Evolutionary conservation across 2,329 filamentous ascomycete genomes (phyloP).

Genomic region (Cercospora sp.): DNA sequence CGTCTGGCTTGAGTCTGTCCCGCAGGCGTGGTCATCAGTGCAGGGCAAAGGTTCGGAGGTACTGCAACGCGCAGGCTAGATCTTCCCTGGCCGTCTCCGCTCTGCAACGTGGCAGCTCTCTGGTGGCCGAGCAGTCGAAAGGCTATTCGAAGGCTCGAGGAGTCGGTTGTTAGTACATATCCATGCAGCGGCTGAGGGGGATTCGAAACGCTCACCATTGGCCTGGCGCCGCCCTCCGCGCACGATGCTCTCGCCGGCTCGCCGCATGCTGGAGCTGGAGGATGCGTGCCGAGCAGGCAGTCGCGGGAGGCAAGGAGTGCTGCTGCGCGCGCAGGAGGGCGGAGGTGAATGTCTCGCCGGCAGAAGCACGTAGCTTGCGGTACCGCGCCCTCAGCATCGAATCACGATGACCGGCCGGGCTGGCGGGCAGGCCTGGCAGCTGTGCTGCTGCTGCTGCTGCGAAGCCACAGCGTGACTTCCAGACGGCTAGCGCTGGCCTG

Average conservation of each 20-base stretch:
- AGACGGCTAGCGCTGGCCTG: conserved; percentile 25
- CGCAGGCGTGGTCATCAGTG: conserved; percentile 44
- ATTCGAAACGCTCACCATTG: conserved; percentile 23
- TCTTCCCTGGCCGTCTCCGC: conserved; percentile 51
- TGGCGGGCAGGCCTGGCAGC: conserved; percentile 22
- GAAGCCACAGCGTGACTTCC: conserved; percentile 24
- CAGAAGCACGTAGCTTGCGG: conserved; percentile 26
- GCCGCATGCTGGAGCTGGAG: conserved; percentile 1
- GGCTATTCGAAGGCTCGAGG: conserved; percentile 32
- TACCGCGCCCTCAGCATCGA: conserved; percentile 23
- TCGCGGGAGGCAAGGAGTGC: conserved; percentile 14
- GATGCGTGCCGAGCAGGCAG: conserved; percentile 6
- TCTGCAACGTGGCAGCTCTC: conserved; percentile 55
- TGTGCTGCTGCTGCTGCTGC: conserved; percentile 21
- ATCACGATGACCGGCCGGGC: conserved; percentile 17
- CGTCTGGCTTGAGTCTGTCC: conserved; percentile 31
- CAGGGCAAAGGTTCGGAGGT: conserved; percentile 24
- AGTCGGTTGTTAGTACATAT: conserved; percentile 28
- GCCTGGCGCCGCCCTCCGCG: conserved; percentile 13
- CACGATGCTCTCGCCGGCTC: conserved; percentile 18
- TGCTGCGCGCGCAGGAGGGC: conserved; percentile 12
- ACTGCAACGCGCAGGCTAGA: conserved; percentile 27
- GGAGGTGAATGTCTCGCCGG: conserved; percentile 20
- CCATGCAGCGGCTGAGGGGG: conserved; percentile 22
- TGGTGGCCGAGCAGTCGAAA: conserved; percentile 35